These are phyloP conservation scores for Yamadazyma spencermartinsiae DNA, from an alignment of 1,139 yeast genomes.

Conservation along the genomic window DNA sequence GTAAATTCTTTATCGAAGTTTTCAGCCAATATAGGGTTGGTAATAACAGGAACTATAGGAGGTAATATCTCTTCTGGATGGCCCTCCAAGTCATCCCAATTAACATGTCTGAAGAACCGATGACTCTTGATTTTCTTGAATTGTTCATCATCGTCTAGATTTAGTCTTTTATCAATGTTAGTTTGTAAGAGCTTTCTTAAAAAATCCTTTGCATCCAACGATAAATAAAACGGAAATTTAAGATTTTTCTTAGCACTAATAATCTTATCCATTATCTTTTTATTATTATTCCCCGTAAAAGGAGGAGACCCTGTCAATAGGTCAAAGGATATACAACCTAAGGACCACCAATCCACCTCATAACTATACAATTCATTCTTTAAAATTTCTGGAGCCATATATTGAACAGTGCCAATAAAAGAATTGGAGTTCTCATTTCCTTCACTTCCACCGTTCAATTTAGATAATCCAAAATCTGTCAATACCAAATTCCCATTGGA, in stretches of 20 bases:
- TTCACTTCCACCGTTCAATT: conserved; percentile 48
- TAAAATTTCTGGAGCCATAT: conserved; percentile 94
- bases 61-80: conserved; percentile 49
- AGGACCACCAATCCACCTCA: conserved; percentile 95
- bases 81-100: conserved; percentile 69
- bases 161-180: conserved; percentile 72
- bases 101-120: conserved; percentile 73
- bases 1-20: conserved; percentile 90
- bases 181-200: conserved; percentile 71
- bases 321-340: conserved; percentile 88
- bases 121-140: conserved; percentile 61
- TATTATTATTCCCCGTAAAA: conserved; percentile 85
- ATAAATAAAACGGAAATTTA: conserved; percentile 77
- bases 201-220: conserved; percentile 83
- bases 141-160: conserved; percentile 52
- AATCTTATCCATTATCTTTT: conserved; percentile 78
- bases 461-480: conserved; percentile 91
- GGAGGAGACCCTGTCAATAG: conserved; percentile 93
- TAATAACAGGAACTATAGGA: conserved; percentile 83
- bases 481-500: conserved; percentile 76
- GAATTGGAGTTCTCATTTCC: conserved; percentile 42
- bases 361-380: conserved; percentile 84
- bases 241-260: conserved; percentile 62
- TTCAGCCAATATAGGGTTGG: conserved; percentile 86
- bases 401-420: conserved; percentile 91